Percentiles rank a stretch among this genome's conserved stretches.
phyloP scores from a whole-genome alignment of 805 yeast genomes.

The Candida tallmaniae region DNA sequence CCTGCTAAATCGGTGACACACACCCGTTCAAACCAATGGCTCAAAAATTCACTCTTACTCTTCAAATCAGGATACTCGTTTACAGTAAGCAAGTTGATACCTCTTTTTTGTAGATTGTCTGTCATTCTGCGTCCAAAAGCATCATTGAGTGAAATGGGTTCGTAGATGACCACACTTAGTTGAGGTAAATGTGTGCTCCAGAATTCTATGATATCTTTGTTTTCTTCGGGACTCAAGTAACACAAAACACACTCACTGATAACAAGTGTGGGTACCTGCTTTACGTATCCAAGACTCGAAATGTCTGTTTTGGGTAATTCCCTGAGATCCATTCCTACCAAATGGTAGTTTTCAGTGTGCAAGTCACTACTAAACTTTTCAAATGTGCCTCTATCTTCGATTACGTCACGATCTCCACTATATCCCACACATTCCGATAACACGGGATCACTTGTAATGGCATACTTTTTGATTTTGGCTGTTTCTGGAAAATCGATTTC shows the following conservation, averaged over 20 bases:
- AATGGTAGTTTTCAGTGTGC: constrained; percentile 41
- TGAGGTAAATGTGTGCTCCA: constrained; percentile 27
- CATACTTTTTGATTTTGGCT: constrained; percentile 45
- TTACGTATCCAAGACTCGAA: constrained; percentile 10
- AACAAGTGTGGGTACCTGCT: constrained; percentile 50
- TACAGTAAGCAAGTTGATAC: constrained; percentile 58
- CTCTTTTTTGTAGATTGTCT: constrained; percentile 53
- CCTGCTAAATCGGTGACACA: constrained; percentile 44
- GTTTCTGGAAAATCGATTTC: constrained; percentile 65
- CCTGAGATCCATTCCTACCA: constrained; percentile 55
- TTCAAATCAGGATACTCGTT: constrained; percentile 44
- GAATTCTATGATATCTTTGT: constrained; percentile 40
- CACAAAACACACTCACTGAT: constrained; percentile 77
- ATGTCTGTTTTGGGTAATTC: not conserved
- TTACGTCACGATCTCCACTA: constrained; percentile 4
- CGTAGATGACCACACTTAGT: constrained; percentile 50
- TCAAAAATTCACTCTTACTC: constrained; percentile 22
- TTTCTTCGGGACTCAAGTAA: constrained; percentile 51
- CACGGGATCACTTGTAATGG: constrained; percentile 31
- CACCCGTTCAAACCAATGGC: constrained; percentile 22
- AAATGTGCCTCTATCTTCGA: constrained; percentile 21
- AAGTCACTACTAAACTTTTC: constrained; percentile 21
- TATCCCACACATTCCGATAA: constrained; percentile 23
- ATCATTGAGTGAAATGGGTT: constrained; percentile 63
- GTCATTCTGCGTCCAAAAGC: constrained; percentile 68